These are phyloP conservation scores for Eragrostis tef DNA, from an alignment of 202 grass and related monocot genomes.

Conservation along the genomic window DNA sequence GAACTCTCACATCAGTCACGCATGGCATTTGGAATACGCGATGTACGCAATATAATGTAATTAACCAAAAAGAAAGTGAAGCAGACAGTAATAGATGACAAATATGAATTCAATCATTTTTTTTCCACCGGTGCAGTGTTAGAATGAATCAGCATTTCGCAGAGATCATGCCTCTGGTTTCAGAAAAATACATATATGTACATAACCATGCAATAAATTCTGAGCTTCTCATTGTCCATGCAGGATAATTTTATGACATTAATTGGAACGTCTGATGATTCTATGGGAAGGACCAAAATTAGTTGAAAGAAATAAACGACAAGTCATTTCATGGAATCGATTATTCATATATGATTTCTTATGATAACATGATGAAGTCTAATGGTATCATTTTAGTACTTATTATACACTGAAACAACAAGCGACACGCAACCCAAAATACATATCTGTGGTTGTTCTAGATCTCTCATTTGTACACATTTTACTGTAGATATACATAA, in stretches of 20 bases:
- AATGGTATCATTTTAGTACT: background rate
- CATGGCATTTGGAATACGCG: slow-evolving; percentile 17
- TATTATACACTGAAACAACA: slow-evolving; percentile 4
- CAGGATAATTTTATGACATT: background rate
- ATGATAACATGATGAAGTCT: slow-evolving; percentile 35
- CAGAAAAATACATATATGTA: background rate
- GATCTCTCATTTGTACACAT: background rate
- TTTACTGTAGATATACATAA: background rate
- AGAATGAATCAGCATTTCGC: background rate
- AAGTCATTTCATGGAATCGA: background rate
- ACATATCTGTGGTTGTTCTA: background rate
- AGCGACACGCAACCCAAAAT: background rate
- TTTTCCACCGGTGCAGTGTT: too few species aligned
- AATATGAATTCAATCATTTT: background rate
- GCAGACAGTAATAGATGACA: slow-evolving; percentile 16
- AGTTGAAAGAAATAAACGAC: background rate
- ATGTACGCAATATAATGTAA: background rate
- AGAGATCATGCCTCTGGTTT: background rate
- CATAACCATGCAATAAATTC: slow-evolving; percentile 11
- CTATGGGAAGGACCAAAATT: background rate
- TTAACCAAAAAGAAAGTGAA: background rate
- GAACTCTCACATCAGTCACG: background rate
- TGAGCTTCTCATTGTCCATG: background rate
- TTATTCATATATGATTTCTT: background rate
- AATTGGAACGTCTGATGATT: background rate